phyloP scores from a whole-genome alignment of 108 stramenopile species.

The Hondaea fermentalgiana region DNA sequence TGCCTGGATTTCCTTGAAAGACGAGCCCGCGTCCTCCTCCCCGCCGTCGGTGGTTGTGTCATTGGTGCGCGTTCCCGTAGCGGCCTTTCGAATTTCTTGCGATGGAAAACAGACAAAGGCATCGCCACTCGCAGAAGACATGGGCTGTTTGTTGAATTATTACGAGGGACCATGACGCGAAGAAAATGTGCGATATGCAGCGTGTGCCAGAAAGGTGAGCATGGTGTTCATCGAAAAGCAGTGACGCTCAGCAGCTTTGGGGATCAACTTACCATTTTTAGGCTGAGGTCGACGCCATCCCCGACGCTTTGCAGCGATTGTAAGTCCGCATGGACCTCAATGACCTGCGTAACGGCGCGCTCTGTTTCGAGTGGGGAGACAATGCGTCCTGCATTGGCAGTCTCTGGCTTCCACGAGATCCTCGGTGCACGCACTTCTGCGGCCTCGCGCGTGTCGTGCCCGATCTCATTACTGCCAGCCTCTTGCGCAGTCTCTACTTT shows the following conservation, averaged over 20 bases:
- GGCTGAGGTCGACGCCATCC: background rate
- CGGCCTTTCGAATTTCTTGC: background rate
- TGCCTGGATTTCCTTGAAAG: background rate
- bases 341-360: background rate
- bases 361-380: background rate
- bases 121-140: background rate
- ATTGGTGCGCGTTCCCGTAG: background rate
- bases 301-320: background rate
- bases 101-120: background rate
- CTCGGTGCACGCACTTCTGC: no score
- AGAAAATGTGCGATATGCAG: no score
- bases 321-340: background rate
- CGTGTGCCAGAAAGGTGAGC: no score
- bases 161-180: no score
- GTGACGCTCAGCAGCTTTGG: no score
- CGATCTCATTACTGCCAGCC: no score
- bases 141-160: background rate
- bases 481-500: no score
- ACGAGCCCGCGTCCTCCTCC: background rate
- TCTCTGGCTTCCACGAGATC: no score
- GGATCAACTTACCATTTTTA: no score
- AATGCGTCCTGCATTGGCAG: background rate
- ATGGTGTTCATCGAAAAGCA: no score
- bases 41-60: background rate
- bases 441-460: no score